A percentile compares a stretch with the other conserved stretches of the same genome.
These are phyloP conservation scores for Nicotiana noctiflora DNA, from an alignment of 257 asterid species.

Conservation along the genomic window DNA sequence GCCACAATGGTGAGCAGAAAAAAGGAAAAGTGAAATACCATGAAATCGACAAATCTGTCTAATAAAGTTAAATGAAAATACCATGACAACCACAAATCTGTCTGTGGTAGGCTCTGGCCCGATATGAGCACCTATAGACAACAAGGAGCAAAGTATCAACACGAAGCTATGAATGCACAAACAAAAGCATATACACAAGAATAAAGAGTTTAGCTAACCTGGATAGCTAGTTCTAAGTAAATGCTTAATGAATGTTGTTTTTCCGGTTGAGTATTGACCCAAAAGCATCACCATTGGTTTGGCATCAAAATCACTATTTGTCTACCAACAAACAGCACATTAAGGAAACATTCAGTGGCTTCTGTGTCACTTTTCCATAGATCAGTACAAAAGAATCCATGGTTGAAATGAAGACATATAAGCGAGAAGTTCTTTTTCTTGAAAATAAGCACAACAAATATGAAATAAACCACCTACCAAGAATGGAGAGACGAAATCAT, in stretches of 20 bases:
- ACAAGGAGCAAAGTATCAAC: conserved; percentile 6
- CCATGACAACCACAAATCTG: conserved; percentile 99
- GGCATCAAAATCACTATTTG: conserved; percentile 96
- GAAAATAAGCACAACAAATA: background rate
- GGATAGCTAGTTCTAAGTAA: conserved; percentile 83
- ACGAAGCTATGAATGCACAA: background rate
- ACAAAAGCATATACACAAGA: conserved; percentile 1
- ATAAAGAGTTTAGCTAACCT: conserved; percentile 34
- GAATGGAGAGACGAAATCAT: conserved; percentile 84
- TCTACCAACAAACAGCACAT: conserved; percentile 9
- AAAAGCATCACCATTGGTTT: conserved; percentile 99
- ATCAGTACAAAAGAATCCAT: background rate
- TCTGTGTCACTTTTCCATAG: background rate
- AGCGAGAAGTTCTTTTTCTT: background rate
- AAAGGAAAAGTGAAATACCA: conserved; percentile 40
- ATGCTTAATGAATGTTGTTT: conserved; percentile 98
- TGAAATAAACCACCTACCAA: conserved; percentile 39
- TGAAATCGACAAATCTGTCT: conserved; percentile 96
- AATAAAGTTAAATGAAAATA: conserved; percentile 18
- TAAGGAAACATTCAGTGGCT: background rate
- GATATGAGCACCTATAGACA: conserved; percentile 78
- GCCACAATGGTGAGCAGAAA: background rate
- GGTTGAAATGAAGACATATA: background rate
- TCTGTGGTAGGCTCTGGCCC: conserved; percentile 99
- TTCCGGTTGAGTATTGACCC: conserved; percentile 98